These are phyloP conservation scores for Botryotinia narcissicola DNA, from an alignment of 2,329 filamentous ascomycete species.

Conservation along the genomic window DNA sequence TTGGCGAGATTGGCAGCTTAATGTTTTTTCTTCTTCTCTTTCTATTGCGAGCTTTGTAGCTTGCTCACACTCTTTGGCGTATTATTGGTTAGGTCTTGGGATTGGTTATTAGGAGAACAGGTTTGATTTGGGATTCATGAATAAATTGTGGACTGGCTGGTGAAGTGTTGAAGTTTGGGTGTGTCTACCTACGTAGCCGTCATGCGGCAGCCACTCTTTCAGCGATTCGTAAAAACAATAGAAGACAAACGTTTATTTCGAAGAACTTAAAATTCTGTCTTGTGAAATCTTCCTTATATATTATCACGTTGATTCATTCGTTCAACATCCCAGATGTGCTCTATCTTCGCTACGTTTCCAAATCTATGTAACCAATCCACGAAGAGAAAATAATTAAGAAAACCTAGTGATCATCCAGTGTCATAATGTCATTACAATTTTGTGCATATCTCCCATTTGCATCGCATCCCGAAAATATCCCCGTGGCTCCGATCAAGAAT, in stretches of 20 bases:
- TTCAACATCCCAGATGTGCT: not conserved
- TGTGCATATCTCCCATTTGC: not conserved
- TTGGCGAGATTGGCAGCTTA: constrained; percentile 13
- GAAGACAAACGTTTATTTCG: not conserved
- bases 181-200: not conserved
- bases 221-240: not conserved
- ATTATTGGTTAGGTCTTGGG: not conserved
- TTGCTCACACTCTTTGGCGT: not conserved
- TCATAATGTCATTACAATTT: not conserved
- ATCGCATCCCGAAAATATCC: not conserved
- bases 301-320: not conserved
- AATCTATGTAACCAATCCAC: not conserved
- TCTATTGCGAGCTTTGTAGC: not conserved
- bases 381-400: not conserved
- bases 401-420: not conserved
- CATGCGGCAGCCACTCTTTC: not conserved
- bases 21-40: not conserved
- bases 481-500: not conserved
- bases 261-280: not conserved
- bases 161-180: not conserved
- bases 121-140: not conserved
- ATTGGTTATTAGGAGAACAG: not conserved
- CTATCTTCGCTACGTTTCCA: not conserved
- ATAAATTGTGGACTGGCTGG: not conserved
- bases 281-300: not conserved